Percentiles rank a stretch among this genome's conserved stretches.
These are phyloP conservation scores for Vigna reflexopilosa DNA, from an alignment of 306 rosid species.

Conservation along the genomic window DNA sequence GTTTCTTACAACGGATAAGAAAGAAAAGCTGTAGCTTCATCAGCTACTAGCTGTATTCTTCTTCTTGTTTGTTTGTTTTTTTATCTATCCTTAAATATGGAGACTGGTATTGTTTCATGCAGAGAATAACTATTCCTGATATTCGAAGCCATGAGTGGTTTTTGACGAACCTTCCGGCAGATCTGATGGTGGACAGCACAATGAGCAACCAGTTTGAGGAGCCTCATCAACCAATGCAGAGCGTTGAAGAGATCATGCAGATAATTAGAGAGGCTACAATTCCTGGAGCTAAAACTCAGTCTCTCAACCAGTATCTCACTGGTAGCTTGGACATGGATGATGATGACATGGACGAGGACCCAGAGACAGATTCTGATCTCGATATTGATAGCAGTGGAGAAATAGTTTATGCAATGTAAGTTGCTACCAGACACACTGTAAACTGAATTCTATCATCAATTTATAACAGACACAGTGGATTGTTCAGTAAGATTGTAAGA, in stretches of 20 bases:
- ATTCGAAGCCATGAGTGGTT: constrained; percentile 88
- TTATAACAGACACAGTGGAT: constrained; percentile 19
- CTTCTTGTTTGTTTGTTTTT: neutral
- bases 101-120: constrained; percentile 40
- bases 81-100: neutral
- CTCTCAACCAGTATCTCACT: constrained; percentile 74
- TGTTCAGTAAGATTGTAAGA: constrained; percentile 45
- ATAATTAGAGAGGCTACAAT: constrained; percentile 83
- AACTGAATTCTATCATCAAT: constrained; percentile 30
- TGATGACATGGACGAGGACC: constrained; percentile 68
- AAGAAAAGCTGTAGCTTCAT: too few relatives aligned
- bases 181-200: constrained; percentile 67
- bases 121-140: constrained; percentile 91
- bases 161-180: constrained; percentile 87
- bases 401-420: constrained; percentile 85
- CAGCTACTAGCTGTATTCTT: too few relatives aligned
- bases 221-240: constrained; percentile 93
- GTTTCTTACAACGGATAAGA: too few relatives aligned
- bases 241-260: constrained; percentile 87
- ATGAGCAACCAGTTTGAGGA: constrained; percentile 68
- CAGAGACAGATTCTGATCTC: constrained; percentile 76
- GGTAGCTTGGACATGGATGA: constrained; percentile 86
- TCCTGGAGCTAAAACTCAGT: constrained; percentile 78
- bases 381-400: constrained; percentile 96
- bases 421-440: neutral